Evolutionary conservation across 2,329 filamentous ascomycete species (phyloP).

Genomic region (Stachybotrys chlorohalonatus): DNA sequence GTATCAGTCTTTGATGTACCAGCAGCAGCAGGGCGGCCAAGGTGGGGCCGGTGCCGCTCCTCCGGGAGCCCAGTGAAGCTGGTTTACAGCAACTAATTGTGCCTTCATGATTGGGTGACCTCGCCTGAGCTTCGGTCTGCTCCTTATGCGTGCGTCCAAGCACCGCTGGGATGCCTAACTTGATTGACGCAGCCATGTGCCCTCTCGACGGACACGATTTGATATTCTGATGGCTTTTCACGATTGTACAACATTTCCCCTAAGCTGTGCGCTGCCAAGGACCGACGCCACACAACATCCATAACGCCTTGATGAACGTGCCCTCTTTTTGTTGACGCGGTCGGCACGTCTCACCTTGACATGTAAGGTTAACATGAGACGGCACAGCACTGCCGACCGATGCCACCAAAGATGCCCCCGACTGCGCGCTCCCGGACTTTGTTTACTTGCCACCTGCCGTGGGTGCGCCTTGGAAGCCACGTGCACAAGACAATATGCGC

Average conservation of each 20-base stretch:
- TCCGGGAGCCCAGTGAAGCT: conserved; percentile 27
- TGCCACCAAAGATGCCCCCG: background rate
- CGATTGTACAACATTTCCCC: conserved; percentile 20
- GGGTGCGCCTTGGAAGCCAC: background rate
- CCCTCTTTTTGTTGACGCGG: conserved; percentile 4
- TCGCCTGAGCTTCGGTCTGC: conserved; percentile 18
- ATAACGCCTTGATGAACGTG: conserved; percentile 10
- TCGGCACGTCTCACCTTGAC: background rate
- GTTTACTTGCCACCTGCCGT: background rate
- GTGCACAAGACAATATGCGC: background rate
- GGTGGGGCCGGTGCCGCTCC: conserved; percentile 25
- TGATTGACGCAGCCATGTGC: conserved; percentile 20
- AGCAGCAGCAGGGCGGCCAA: conserved; percentile 30
- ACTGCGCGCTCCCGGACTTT: background rate
- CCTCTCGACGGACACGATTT: conserved; percentile 15
- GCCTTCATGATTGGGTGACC: conserved; percentile 22
- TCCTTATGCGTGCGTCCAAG: conserved; percentile 10
- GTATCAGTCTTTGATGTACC: conserved; percentile 58
- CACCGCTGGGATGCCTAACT: conserved; percentile 21
- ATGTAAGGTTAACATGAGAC: background rate
- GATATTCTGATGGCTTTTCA: conserved; percentile 7
- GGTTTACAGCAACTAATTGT: conserved; percentile 6
- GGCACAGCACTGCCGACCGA: background rate
- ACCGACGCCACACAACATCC: background rate
- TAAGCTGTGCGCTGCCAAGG: background rate